phyloP scores from a whole-genome alignment of 768 basidiomycete genomes.

The Hygrophorus pudorinus region DNA sequence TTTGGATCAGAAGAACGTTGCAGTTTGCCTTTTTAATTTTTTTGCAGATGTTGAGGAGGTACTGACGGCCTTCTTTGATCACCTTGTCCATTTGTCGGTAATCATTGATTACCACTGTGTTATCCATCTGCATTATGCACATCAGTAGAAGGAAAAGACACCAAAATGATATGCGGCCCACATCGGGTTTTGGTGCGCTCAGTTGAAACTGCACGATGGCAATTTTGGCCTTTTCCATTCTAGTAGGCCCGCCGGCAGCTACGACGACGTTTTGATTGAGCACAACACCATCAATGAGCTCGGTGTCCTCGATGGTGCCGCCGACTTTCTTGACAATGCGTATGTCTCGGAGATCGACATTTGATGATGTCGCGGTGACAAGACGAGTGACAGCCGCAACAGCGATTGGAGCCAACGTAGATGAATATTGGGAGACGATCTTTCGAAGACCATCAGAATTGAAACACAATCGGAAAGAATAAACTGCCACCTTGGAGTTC shows the following conservation, averaged over 20 bases:
- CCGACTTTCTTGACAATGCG: slow-evolving; percentile 97
- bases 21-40: slow-evolving; percentile 99
- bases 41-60: slow-evolving; percentile 96
- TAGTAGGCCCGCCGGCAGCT: slow-evolving; percentile 84
- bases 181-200: slow-evolving; percentile 95
- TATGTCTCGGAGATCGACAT: slow-evolving; percentile 94
- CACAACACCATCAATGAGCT: slow-evolving; percentile 94
- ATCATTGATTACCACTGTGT: slow-evolving; percentile 98
- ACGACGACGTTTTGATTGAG: slow-evolving; percentile 91
- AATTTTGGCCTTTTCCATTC: slow-evolving; percentile 98
- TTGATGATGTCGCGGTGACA: slow-evolving; percentile 79
- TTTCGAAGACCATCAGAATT: slow-evolving; percentile 18
- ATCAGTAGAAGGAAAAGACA: slow-evolving; percentile 9
- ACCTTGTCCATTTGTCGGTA: slow-evolving; percentile 99
- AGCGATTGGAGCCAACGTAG: slow-evolving; percentile 95
- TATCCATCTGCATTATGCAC: slow-evolving; percentile 80
- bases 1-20: slow-evolving; percentile 98
- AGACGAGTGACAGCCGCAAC: slow-evolving; percentile 93
- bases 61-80: slow-evolving; percentile 97
- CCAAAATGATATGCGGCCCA: slow-evolving; percentile 27
- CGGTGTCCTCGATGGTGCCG: slow-evolving; percentile 98
- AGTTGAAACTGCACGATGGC: slow-evolving; percentile 98
- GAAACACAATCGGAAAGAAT: neutral
- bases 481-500: slow-evolving; percentile 75
- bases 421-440: slow-evolving; percentile 99